A percentile compares a stretch with the other conserved stretches of the same genome.
Conservation (phyloP, 805 yeast species). For the Lachancea sp. region DNA sequence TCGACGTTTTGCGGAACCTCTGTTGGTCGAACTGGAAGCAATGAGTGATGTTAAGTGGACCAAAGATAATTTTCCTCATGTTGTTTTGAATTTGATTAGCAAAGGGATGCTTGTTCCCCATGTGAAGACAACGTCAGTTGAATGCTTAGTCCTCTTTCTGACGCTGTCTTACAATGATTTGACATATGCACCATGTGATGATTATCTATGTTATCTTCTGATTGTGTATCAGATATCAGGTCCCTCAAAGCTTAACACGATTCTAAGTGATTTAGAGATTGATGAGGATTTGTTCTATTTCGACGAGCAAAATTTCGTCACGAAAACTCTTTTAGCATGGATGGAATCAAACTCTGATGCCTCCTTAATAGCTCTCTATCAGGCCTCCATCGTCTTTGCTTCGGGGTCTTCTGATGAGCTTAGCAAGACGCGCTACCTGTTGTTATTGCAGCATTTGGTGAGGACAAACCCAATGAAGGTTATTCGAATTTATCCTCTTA, state of each 20-base stretch:
- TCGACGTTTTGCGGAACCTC: slow-evolving; percentile 36
- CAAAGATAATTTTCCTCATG: slow-evolving; percentile 44
- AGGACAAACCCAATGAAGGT: slow-evolving; percentile 31
- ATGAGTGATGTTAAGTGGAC: slow-evolving; percentile 36
- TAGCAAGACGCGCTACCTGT: slow-evolving; percentile 31
- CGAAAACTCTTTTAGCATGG: slow-evolving; percentile 33
- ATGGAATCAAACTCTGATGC: slow-evolving; percentile 26
- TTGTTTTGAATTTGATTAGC: slow-evolving; percentile 41
- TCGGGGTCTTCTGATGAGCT: slow-evolving; percentile 34
- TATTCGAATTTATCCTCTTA: slow-evolving; percentile 30
- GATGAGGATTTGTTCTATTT: slow-evolving; percentile 31
- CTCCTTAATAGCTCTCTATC: slow-evolving; percentile 33
- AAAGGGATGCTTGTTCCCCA: slow-evolving; percentile 58
- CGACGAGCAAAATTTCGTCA: slow-evolving; percentile 34
- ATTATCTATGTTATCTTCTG: slow-evolving; percentile 28
- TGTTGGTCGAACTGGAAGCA: slow-evolving; percentile 40
- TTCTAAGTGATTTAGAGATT: slow-evolving; percentile 34
- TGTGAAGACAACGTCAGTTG: slow-evolving; percentile 44
- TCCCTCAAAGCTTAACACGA: slow-evolving; percentile 33
- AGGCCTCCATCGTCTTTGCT: slow-evolving; percentile 32
- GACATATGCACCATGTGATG: slow-evolving; percentile 11
- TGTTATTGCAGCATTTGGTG: slow-evolving; percentile 29
- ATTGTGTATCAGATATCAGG: slow-evolving; percentile 34
- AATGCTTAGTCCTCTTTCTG: slow-evolving; percentile 40
- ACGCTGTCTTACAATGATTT: slow-evolving; percentile 38